Evolutionary conservation across 306 rosid genomes (phyloP).

Genomic region (Betula pendula): DNA sequence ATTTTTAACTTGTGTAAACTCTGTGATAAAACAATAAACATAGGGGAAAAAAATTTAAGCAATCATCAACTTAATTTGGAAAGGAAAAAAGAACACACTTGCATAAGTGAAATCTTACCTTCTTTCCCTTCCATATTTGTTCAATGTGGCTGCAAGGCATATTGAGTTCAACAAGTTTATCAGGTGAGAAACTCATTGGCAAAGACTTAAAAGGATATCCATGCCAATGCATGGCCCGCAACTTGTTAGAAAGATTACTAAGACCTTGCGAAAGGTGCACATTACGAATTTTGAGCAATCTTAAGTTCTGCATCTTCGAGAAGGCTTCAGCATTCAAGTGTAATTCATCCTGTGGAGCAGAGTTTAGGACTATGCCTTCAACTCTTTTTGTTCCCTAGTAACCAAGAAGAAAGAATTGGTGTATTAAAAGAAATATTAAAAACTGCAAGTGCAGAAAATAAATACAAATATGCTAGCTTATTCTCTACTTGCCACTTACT

Average conservation of each 20-base stretch:
- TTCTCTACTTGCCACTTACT: background rate
- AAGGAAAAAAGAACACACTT: background rate
- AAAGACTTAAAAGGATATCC: too few species aligned
- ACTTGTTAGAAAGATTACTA: too few species aligned
- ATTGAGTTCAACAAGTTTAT: background rate
- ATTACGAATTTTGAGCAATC: too few species aligned
- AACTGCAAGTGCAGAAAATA: background rate
- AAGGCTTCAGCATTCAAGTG: too few species aligned
- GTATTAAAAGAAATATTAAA: background rate
- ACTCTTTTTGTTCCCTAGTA: conserved; percentile 32
- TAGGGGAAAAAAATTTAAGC: background rate
- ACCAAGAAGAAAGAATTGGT: background rate
- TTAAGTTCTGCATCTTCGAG: too few species aligned
- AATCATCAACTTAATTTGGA: background rate
- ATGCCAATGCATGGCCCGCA: too few species aligned
- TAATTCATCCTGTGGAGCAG: too few species aligned
- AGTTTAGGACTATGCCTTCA: background rate
- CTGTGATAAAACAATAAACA: background rate
- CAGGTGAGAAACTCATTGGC: background rate
- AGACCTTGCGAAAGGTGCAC: too few species aligned
- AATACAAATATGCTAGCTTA: background rate
- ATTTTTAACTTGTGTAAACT: background rate
- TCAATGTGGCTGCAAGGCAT: background rate
- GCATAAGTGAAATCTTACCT: background rate
- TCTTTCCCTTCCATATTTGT: background rate